Base-by-base conservation (phyloP, 2,329 filamentous ascomycete genomes). In the Aciculosporium take region DNA sequence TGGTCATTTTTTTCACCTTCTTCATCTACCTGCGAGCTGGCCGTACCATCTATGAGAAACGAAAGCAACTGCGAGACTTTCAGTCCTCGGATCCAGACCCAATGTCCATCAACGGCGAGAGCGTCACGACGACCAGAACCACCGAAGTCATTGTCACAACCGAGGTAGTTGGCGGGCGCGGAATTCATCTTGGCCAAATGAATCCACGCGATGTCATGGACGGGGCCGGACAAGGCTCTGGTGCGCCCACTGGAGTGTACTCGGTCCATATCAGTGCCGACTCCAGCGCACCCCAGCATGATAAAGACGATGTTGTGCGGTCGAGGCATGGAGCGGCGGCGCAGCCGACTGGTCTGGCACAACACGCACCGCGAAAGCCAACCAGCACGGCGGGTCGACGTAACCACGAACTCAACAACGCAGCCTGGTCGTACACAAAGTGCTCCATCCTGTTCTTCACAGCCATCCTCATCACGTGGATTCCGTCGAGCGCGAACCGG, bases 401-500 rank as follows among this genome's bases (percentile, higher is more conserved):
- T 46, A 63, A 65, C 28, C 63, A 69, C 43, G 72, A 76, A 42
- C 65, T 74, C 17, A 78, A 72, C 53, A 78, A 69, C 28, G 79
- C 79, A 3, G 74, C 78, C 1, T 80, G 75, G 75, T 70, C 73
- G 1, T 84, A 84, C 54, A 74, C 79, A 42, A 81, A 81, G 51
- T 81, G 79, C 36, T 72, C 81, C 0, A 65, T 83, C 23, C 67
- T 84, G 7, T 84, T 84, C 66, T 84, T 84, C 59, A 68, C 76
- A 1, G 79, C 79, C 1, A 69, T 85, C 45, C 65, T 84, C 39
- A 71, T 84, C 21, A 84, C 81, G 5, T 85, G 81, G 81, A 75
- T 88, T 43, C 85, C 76, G 1, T 87, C 82, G 1, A 84, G 79
- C 18, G 71, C 81, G 45, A 91, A 93, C 56, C 72, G 85, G 8